phyloP scores from a whole-genome alignment of 352 stramenopile species.

The Aphanomyces euteiches region DNA sequence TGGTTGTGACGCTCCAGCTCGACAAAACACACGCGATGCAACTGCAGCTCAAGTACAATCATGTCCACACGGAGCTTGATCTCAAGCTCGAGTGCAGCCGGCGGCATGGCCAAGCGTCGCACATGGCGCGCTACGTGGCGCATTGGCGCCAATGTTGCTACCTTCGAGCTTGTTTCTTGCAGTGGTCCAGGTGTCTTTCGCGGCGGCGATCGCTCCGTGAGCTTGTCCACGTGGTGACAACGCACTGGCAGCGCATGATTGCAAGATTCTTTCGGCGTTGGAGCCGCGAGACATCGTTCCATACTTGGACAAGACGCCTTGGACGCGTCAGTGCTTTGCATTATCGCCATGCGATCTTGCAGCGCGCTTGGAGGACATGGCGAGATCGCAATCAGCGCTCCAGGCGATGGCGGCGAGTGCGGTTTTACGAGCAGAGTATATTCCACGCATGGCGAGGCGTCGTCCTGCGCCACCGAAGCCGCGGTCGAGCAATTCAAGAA shows the following conservation, averaged over 20 bases:
- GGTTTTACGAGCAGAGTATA: neutral
- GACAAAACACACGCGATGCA: neutral
- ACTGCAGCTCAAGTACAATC: constrained; percentile 11
- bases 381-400: neutral
- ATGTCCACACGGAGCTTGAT: constrained; percentile 11
- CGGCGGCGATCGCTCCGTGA: constrained; percentile 5
- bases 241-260: neutral
- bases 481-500: neutral
- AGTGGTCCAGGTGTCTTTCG: constrained; percentile 3
- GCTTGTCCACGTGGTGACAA: neutral
- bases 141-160: neutral
- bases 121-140: constrained; percentile 12
- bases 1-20: neutral
- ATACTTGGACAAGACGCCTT: neutral
- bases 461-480: neutral
- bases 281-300: neutral
- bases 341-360: neutral
- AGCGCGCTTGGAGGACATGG: neutral
- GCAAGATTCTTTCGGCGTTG: neutral
- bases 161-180: neutral
- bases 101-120: constrained; percentile 16
- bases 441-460: neutral
- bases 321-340: neutral
- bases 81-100: neutral
- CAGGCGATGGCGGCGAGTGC: neutral